phyloP scores from a whole-genome alignment of 345 rosid species.

The Reutealis trisperma region DNA sequence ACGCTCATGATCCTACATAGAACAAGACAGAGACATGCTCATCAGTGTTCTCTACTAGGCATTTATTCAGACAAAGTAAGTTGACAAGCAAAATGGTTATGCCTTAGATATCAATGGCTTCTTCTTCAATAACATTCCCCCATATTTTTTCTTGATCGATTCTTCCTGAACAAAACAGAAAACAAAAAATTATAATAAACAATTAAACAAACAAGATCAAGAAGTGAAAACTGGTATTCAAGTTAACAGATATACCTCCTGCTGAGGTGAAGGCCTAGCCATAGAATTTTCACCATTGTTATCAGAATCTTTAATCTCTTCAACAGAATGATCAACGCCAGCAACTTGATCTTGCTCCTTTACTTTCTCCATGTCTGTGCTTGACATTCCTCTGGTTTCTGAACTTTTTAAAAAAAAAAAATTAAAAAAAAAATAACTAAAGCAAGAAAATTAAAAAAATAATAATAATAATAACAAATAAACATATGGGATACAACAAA shows the following conservation, averaged over 20 bases:
- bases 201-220: background rate
- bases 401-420: background rate
- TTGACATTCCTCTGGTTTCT: conserved; percentile 24
- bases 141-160: conserved; percentile 65
- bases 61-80: background rate
- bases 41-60: background rate
- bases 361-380: conserved; percentile 37
- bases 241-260: conserved; percentile 38
- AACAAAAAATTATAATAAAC: background rate
- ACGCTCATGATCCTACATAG: conserved; percentile 70
- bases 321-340: background rate
- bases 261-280: conserved; percentile 43
- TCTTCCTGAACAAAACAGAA: conserved; percentile 47
- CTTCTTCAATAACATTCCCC: conserved; percentile 69
- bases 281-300: conserved; percentile 29
- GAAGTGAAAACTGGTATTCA: background rate
- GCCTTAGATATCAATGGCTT: conserved; percentile 82
- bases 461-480: no score
- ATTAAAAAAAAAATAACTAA: no score
- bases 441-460: background rate
- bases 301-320: conserved; percentile 27
- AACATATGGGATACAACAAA: no score
- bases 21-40: conserved; percentile 19
- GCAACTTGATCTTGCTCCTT: conserved; percentile 32
- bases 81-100: conserved; percentile 4